Evolutionary conservation across 495 filamentous ascomycete species (phyloP), one percentile per base, ranked within the genome.

Genomic region (Neurospora intermedia): DNA sequence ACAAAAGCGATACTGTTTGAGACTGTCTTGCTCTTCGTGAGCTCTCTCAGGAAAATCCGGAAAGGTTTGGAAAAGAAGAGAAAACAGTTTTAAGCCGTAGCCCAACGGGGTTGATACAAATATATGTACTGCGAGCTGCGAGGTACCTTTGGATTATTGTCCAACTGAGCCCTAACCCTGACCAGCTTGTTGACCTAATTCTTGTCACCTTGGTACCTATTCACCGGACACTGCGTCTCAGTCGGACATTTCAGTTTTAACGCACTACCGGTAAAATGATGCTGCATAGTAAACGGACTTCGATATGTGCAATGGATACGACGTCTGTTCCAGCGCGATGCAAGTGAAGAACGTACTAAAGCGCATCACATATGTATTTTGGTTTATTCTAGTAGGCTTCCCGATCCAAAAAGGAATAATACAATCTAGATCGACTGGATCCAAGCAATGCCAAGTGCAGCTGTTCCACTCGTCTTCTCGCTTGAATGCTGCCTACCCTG

Each of bases 101-200:
- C 8, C 3, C 43, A 46, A 20, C 43, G 18, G 43, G 4, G 8
- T 46, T 11, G 20, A 3, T 38, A 5, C 4, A 38, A 8, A 10
- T 10, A 43, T 10, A 43, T 9, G 16, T 45, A 46, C 11, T 10
- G 59, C 62, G 15, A 72, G 39, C 38, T n/a, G 70, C 13, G 11
- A 66, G 20, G 15, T 20, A 23, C 35, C 8, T 48, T 48, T 10
- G 8, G 8, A n/a, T 48, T 48, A 46, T 72, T 20, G 15, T 40
- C 39, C 20, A 11, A 13, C 1, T 6, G 0, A 73, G 72, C 74
- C 76, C 75, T 76, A 76, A 77, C 75, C 76, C 76, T 69, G 10
- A 18, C 41, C 3, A 70, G 6, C 6, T 48, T 2, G n/a, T 20
- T 9, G n/a, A 20, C n/a, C 46, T n/a, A 20, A 54, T 20, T 54